Evolutionary conservation across 2,329 filamentous ascomycete genomes (phyloP).

Genomic region (Fusarium sororula): DNA sequence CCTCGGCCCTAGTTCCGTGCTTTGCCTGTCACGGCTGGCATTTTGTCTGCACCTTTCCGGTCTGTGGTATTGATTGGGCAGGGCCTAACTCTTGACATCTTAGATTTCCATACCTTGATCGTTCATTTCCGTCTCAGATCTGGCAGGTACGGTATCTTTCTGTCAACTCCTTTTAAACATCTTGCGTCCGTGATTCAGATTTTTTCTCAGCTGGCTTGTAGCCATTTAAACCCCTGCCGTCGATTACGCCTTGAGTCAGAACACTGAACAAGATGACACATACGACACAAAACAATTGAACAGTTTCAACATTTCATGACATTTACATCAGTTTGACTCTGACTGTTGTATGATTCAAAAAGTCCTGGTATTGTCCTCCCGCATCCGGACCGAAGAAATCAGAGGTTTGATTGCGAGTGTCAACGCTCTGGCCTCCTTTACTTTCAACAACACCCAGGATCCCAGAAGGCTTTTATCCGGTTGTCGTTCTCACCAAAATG

Average conservation of each 20-base stretch:
- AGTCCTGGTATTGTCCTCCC: not conserved
- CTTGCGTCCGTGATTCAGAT: conserved; percentile 15
- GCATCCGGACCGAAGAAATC: conserved; percentile 27
- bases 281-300: conserved; percentile 1
- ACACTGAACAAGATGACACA: not conserved
- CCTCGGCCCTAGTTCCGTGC: conserved; percentile 29
- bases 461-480: conserved; percentile 36
- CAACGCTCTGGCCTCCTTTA: conserved; percentile 28
- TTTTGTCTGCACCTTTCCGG: conserved; percentile 10
- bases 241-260: conserved; percentile 5
- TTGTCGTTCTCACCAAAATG: conserved; percentile 31
- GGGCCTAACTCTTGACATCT: conserved; percentile 32
- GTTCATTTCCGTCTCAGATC: conserved; percentile 38
- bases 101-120: conserved; percentile 29
- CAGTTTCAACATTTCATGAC: not conserved
- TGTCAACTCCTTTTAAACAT: conserved; percentile 9
- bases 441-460: conserved; percentile 25
- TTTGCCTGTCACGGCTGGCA: conserved; percentile 13
- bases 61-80: conserved; percentile 28
- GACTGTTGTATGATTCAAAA: not conserved
- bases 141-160: conserved; percentile 9
- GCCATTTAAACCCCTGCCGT: conserved; percentile 13
- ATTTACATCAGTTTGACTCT: not conserved
- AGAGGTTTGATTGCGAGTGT: conserved; percentile 36
- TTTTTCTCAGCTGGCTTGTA: conserved; percentile 1